Percentiles rank a stretch among this genome's conserved stretches.
phyloP scores from a whole-genome alignment of 2,329 filamentous ascomycete species.

The Didymella arachidicola region DNA sequence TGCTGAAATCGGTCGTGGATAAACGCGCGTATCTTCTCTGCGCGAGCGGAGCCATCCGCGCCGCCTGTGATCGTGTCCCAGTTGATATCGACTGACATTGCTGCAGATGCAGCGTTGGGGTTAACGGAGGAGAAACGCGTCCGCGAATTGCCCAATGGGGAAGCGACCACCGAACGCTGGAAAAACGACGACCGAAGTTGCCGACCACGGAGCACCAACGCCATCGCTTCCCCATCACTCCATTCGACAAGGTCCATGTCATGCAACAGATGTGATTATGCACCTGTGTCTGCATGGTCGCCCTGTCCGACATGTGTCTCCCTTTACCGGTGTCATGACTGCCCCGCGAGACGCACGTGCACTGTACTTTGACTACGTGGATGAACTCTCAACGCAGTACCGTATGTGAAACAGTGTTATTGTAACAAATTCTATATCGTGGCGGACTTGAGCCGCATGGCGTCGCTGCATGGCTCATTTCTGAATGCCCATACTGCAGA shows the following conservation, averaged over 20 bases:
- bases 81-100: conserved; percentile 97
- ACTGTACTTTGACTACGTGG: conserved; percentile 3
- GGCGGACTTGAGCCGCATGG: conserved; percentile 39
- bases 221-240: conserved; percentile 26
- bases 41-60: conserved; percentile 83
- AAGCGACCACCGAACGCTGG: conserved; percentile 31
- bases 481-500: conserved; percentile 37
- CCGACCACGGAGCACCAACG: conserved; percentile 27
- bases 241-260: conserved; percentile 23
- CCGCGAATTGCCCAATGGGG: conserved; percentile 29
- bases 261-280: conserved; percentile 30
- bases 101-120: conserved; percentile 34
- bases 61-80: conserved; percentile 93
- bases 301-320: conserved; percentile 24
- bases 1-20: conserved; percentile 96
- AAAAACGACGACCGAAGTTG: conserved; percentile 25
- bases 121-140: conserved; percentile 34
- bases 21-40: conserved; percentile 87
- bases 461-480: conserved; percentile 38
- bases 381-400: conserved; percentile 6
- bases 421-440: conserved; percentile 11
- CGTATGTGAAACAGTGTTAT: conserved; percentile 11
- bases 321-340: conserved; percentile 18
- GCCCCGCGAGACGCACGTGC: conserved; percentile 16
- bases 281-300: conserved; percentile 27